phyloP scores from a whole-genome alignment of 1,284 basidiomycete genomes.

The Ceratobasidium sp. region DNA sequence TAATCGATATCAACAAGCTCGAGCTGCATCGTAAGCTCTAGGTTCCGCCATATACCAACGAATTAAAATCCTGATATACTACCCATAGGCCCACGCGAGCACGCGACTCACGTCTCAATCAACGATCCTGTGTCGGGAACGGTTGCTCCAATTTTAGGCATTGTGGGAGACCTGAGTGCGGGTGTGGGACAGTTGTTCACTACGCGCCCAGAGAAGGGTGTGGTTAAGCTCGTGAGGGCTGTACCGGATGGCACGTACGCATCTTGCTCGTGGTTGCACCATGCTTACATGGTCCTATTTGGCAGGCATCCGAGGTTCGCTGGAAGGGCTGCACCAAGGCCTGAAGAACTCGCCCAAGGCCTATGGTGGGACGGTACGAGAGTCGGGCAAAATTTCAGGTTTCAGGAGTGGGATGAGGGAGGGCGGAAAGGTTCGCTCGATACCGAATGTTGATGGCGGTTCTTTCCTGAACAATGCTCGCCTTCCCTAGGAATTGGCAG shows the following conservation, averaged over 20 bases:
- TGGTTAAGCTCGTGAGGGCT: slow-evolving; percentile 61
- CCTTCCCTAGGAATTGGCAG: slow-evolving; percentile 53
- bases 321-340: slow-evolving; percentile 61
- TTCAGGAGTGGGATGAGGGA: slow-evolving; percentile 61
- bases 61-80: neutral
- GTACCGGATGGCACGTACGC: slow-evolving; percentile 56
- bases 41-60: neutral
- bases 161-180: slow-evolving; percentile 61
- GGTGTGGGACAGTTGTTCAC: slow-evolving; percentile 60
- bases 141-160: slow-evolving; percentile 62
- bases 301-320: slow-evolving; percentile 60
- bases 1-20: slow-evolving; percentile 61
- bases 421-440: slow-evolving; percentile 57
- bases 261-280: neutral
- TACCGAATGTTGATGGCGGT: neutral
- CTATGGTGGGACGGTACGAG: slow-evolving; percentile 60
- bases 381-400: slow-evolving; percentile 58
- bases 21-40: slow-evolving; percentile 61
- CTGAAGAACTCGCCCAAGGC: slow-evolving; percentile 61
- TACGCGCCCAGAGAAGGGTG: slow-evolving; percentile 57
- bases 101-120: slow-evolving; percentile 58
- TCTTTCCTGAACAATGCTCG: neutral
- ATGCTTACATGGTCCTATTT: neutral
- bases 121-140: slow-evolving; percentile 62
- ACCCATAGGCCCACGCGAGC: slow-evolving; percentile 63